These are phyloP conservation scores for Elsinoe perseae DNA, from an alignment of 2,329 filamentous ascomycete genomes.

Conservation along the genomic window DNA sequence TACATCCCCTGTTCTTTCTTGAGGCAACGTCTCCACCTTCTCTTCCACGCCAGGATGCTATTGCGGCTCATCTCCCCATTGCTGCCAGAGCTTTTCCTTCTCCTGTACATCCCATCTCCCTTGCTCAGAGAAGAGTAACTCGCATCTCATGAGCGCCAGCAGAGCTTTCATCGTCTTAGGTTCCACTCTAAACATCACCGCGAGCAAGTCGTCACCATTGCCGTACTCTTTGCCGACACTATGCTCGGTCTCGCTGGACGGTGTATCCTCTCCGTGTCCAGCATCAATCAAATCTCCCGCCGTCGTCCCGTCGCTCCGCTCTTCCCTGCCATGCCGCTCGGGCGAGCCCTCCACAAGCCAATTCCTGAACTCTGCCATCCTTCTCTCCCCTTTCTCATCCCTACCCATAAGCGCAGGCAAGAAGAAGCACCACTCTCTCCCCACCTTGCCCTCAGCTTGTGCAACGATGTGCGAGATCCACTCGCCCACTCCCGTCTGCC, in stretches of 20 bases:
- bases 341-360: not conserved
- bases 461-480: not conserved
- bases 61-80: not conserved
- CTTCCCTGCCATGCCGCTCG: not conserved
- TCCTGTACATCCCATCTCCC: not conserved
- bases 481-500: not conserved
- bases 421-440: not conserved
- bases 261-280: too few species aligned
- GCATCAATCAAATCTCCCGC: not conserved
- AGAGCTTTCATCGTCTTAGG: not conserved
- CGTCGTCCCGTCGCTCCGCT: not conserved
- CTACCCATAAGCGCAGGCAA: not conserved
- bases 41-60: not conserved
- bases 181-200: not conserved
- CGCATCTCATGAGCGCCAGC: slow-evolving; percentile 1
- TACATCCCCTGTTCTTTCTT: not conserved
- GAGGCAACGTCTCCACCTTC: not conserved
- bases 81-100: not conserved
- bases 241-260: too few species aligned
- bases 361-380: not conserved
- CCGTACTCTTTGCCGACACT: too few species aligned
- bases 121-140: not conserved
- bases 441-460: not conserved
- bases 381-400: not conserved
- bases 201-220: not conserved